phyloP scores from a whole-genome alignment of 176 grass and related monocot species.

The Oryza coarctata region DNA sequence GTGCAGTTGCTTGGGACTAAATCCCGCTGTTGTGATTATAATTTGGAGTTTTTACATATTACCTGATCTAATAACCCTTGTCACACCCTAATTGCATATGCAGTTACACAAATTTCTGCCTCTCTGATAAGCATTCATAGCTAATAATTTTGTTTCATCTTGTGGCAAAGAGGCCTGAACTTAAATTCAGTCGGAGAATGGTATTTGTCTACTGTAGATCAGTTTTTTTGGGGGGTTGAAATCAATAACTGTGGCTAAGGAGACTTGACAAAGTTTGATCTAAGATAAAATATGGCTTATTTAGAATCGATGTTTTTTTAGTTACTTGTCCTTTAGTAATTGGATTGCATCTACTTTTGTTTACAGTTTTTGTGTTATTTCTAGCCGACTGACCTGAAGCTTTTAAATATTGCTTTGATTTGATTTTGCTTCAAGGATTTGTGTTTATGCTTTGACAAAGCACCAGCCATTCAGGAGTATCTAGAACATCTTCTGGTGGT shows the following conservation, averaged over 20 bases:
- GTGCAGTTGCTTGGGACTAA: too few relatives aligned
- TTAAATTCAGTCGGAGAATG: neutral
- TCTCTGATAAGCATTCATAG: neutral
- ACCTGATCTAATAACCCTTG: neutral
- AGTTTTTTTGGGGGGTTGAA: too few relatives aligned
- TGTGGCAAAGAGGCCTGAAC: neutral
- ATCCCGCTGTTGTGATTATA: neutral
- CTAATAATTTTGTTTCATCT: neutral
- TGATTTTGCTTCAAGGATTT: neutral
- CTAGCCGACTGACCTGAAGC: neutral
- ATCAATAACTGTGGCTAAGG: neutral
- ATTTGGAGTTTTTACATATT: neutral
- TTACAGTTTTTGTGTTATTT: neutral
- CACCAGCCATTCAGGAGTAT: neutral
- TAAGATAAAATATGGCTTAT: neutral
- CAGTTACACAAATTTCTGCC: neutral
- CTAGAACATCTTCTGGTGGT: neutral
- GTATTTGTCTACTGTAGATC: neutral
- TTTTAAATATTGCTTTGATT: neutral
- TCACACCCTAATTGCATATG: neutral
- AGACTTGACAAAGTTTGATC: neutral
- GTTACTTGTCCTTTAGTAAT: neutral
- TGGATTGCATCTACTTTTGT: neutral
- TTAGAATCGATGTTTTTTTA: neutral
- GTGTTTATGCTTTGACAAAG: neutral